phyloP scores from a whole-genome alignment of 2,329 filamentous ascomycete genomes.

The Trichophyton equinum region DNA sequence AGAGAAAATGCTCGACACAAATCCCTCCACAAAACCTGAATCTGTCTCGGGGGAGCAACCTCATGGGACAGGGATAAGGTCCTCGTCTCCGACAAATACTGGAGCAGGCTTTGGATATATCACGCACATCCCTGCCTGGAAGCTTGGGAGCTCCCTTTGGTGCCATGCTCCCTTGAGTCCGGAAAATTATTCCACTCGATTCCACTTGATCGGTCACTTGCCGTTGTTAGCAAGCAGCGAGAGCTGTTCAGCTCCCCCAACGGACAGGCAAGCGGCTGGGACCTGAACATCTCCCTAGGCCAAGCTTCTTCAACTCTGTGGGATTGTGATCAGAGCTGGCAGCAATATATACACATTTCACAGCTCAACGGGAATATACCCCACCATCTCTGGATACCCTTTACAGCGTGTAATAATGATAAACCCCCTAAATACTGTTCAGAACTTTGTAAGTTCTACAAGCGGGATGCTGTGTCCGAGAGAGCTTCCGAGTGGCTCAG shows the following conservation, averaged over 20 bases:
- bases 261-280: background rate
- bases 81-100: background rate
- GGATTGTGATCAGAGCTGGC: background rate
- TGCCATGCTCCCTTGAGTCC: background rate
- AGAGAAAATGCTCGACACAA: background rate
- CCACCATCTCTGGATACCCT: background rate
- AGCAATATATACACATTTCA: background rate
- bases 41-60: background rate
- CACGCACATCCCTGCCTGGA: background rate
- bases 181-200: background rate
- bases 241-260: background rate
- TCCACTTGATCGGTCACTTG: background rate
- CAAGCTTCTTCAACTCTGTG: background rate
- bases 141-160: background rate
- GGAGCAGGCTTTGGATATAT: background rate
- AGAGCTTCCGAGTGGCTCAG: background rate
- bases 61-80: background rate
- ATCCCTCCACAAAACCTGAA: background rate
- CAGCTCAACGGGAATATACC: background rate
- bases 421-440: background rate
- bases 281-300: background rate
- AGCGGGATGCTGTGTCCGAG: background rate
- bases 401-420: background rate
- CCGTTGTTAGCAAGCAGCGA: background rate
- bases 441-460: background rate